Evolutionary conservation across 129 eudicot species (phyloP).

Genomic region (Kitagawia praeruptora): DNA sequence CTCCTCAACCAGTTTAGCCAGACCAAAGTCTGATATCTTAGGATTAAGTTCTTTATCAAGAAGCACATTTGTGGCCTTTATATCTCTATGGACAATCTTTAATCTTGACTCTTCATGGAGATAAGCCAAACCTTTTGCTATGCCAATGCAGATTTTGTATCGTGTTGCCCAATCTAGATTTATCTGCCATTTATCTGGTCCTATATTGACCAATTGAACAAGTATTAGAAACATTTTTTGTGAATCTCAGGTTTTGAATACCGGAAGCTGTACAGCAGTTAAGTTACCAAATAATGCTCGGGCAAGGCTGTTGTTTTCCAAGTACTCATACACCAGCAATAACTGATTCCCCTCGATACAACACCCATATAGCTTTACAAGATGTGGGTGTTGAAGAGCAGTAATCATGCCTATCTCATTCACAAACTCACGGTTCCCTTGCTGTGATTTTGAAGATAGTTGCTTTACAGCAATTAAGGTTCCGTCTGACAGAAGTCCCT

Average conservation of each 20-base stretch:
- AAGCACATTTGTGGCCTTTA: constrained; percentile 53
- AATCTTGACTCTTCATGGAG: constrained; percentile 53
- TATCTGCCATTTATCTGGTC: constrained; percentile 29
- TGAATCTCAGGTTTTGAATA: neutral
- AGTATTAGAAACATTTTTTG: neutral
- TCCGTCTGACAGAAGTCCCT: constrained; percentile 45
- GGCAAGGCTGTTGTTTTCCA: constrained; percentile 56
- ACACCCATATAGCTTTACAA: constrained; percentile 47
- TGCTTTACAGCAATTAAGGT: constrained; percentile 51
- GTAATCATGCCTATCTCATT: constrained; percentile 65
- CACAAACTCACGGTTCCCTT: constrained; percentile 52
- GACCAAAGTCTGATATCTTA: constrained; percentile 56
- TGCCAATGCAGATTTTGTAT: constrained; percentile 39
- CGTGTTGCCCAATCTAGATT: constrained; percentile 44
- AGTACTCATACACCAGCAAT: constrained; percentile 44
- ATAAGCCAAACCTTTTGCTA: constrained; percentile 52
- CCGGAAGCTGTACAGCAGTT: neutral
- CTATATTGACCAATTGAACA: constrained; percentile 16
- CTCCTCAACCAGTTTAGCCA: constrained; percentile 51
- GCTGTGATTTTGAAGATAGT: constrained; percentile 51
- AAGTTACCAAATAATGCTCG: constrained; percentile 47
- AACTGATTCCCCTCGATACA: constrained; percentile 46
- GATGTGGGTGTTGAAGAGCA: constrained; percentile 48
- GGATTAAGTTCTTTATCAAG: constrained; percentile 40
- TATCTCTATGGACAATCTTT: constrained; percentile 53